Percentiles rank a stretch among this genome's conserved stretches.
These are phyloP conservation scores for Colletotrichum sp. DNA, from an alignment of 2,329 filamentous ascomycete genomes.

Conservation along the genomic window DNA sequence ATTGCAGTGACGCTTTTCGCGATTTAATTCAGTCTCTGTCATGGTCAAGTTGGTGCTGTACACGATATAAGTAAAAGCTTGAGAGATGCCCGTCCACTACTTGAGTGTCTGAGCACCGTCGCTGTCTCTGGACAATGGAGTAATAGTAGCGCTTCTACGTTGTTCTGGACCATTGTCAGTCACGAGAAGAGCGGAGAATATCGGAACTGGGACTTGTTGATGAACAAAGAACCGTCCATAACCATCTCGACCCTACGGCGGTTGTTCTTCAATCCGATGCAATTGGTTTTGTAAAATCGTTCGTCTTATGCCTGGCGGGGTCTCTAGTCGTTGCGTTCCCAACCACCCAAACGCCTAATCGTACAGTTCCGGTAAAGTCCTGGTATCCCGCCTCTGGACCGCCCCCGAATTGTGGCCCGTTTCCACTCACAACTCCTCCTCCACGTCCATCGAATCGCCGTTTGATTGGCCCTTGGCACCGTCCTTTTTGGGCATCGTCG, in stretches of 20 bases:
- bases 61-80: neutral
- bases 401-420: neutral
- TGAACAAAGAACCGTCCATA: neutral
- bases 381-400: slow-evolving; percentile 23
- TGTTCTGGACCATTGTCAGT: neutral
- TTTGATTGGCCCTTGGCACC: slow-evolving; percentile 54
- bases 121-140: neutral
- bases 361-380: slow-evolving; percentile 25
- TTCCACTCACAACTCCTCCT: slow-evolving; percentile 54
- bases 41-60: neutral
- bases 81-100: neutral
- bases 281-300: neutral
- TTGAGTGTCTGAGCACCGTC: neutral
- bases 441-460: slow-evolving; percentile 72
- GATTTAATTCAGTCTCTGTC: neutral
- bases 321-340: slow-evolving; percentile 22
- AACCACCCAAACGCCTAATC: slow-evolving; percentile 28
- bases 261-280: neutral
- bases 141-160: neutral
- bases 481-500: slow-evolving; percentile 82
- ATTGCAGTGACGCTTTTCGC: neutral
- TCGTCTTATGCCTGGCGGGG: slow-evolving; percentile 17
- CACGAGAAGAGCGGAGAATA: neutral
- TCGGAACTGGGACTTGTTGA: neutral
- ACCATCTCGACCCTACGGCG: neutral